Base-by-base conservation (phyloP, 805 yeast genomes). In the Kodamaea jinghongensis region DNA sequence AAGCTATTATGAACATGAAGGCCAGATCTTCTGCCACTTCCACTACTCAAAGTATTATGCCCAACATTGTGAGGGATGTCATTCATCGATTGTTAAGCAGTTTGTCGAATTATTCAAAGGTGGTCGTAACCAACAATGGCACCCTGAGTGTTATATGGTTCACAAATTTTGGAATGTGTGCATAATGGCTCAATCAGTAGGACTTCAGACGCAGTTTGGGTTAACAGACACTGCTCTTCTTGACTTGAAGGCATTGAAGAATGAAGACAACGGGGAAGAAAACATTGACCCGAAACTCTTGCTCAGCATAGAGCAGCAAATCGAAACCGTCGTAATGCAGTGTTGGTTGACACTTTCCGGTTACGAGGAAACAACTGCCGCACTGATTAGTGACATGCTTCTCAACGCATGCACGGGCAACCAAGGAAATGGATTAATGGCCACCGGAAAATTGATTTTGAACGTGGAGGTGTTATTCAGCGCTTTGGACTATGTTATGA, bases 81-180 rank as follows among this genome's bases (percentile, higher is more conserved):
- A 81, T 42, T 82, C 86, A 27, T 86, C 97, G 1, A 93, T 95
- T 38, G 76, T 95, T 27, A 89, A 89, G 56, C 98, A 93, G 57
- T 93, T 89, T 61, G 96, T 91, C 27, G 96, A 91, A 60, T 79
- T 91, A 32, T 86, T 80, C 45, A 75, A 93, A 50, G 96, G 96
- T 36, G 96, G 96, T 15, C 76, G 83, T 50, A 83, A 86, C 43
- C 96, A 90, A 60, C 95, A 88, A 58, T 93, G 99, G 99, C 99
- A 93, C 63, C 98, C 97, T 1, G 98, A 95, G 59, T 93, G 99
- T 68, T 93, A 89, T 58, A 95, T 95, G 89, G 95, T 93, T 34
- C 90, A 86, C 67, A 90, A 90, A 61, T 90, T 88, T 55, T 93
- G 99, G 99, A 89, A 88, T 56, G 95, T 90, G 14, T 76, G 81